phyloP scores from a whole-genome alignment of 331 rosid species.

The Phaseolus coccineus region DNA sequence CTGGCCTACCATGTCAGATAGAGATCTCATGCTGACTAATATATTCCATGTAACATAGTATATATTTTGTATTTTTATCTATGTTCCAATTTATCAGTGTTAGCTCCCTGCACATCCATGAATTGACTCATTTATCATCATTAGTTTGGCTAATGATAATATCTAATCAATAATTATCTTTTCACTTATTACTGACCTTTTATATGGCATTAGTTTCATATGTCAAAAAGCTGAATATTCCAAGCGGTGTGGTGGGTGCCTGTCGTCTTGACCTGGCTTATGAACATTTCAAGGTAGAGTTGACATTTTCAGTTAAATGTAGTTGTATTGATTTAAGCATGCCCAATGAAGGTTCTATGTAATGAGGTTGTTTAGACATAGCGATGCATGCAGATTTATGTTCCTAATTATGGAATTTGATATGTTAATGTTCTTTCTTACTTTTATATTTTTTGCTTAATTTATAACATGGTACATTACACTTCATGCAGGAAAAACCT shows the following conservation, averaged over 20 bases:
- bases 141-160: conserved; percentile 33
- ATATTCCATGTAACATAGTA: conserved; percentile 23
- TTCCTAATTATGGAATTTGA: conserved; percentile 19
- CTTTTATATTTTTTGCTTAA: conserved; percentile 18
- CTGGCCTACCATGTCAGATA: conserved; percentile 5
- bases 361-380: conserved; percentile 27
- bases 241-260: conserved; percentile 99
- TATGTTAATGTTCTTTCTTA: conserved; percentile 25
- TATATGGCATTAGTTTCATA: conserved; percentile 71
- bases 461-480: conserved; percentile 30
- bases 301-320: conserved; percentile 33
- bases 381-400: conserved; percentile 27
- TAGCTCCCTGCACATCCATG: conserved; percentile 25
- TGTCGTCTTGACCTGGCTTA: conserved; percentile 96
- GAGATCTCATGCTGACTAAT: conserved; percentile 6
- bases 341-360: conserved; percentile 27
- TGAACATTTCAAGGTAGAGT: conserved; percentile 88
- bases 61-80: conserved; percentile 9
- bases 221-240: conserved; percentile 90
- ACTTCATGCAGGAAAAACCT: conserved; percentile 85
- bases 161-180: conserved; percentile 26
- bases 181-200: conserved; percentile 49
- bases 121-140: conserved; percentile 11
- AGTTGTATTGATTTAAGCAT: conserved; percentile 36
- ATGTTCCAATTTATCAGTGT: neutral